These are phyloP conservation scores for Pyrenochaeta sp. DNA, from an alignment of 2,329 filamentous ascomycete genomes.

Conservation along the genomic window DNA sequence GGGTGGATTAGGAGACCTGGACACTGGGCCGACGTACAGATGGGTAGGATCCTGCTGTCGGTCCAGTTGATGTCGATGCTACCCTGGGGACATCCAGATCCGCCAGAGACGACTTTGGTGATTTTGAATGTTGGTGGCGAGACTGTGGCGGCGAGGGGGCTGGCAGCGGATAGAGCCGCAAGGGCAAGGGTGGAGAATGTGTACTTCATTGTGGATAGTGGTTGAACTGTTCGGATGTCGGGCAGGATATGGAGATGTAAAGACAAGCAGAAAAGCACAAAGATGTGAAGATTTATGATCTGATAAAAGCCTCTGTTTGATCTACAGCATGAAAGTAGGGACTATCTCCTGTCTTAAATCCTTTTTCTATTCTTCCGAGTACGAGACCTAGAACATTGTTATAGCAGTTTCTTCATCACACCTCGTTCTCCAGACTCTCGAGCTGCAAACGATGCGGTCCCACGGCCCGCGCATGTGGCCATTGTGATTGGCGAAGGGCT, in stretches of 20 bases:
- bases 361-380: conserved; percentile 26
- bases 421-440: conserved; percentile 8
- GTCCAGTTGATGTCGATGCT: conserved; percentile 45
- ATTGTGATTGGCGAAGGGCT: conserved; percentile 18
- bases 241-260: background rate
- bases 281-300: conserved; percentile 7
- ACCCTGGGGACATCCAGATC: conserved; percentile 46
- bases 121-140: conserved; percentile 42
- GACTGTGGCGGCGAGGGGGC: conserved; percentile 16
- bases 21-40: conserved; percentile 40
- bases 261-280: no score
- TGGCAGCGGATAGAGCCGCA: conserved; percentile 29
- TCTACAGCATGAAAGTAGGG: conserved; percentile 19
- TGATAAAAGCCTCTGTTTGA: no score
- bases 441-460: conserved; percentile 22
- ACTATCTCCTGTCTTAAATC: conserved; percentile 34
- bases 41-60: conserved; percentile 38
- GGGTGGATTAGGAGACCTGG: background rate
- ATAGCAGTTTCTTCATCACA: conserved; percentile 17
- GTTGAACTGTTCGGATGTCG: conserved; percentile 1
- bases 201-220: conserved; percentile 34
- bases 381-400: conserved; percentile 27
- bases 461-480: conserved; percentile 18
- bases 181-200: conserved; percentile 31
- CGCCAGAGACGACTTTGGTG: conserved; percentile 38